phyloP scores from a whole-genome alignment of 2,329 filamentous ascomycete genomes.

The Colletotrichum chlorophyti region DNA sequence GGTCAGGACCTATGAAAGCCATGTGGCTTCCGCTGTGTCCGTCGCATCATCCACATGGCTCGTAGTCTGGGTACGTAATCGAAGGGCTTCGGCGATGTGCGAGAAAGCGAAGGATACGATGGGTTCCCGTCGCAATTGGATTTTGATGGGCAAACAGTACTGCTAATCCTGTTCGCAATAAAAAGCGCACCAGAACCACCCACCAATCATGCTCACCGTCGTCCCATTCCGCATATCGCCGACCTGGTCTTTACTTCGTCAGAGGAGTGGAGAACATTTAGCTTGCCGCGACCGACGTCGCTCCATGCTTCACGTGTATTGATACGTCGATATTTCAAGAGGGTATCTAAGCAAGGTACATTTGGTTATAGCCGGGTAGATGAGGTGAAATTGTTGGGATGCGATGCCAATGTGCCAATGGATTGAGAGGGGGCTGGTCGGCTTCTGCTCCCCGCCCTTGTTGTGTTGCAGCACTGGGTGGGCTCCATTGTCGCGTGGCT shows the following conservation, averaged over 20 bases:
- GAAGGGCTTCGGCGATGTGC: background rate
- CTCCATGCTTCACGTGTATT: background rate
- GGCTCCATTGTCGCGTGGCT: slow-evolving; percentile 8
- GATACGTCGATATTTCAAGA: slow-evolving; percentile 17
- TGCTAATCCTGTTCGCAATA: too few relatives aligned
- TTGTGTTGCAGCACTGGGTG: too few relatives aligned
- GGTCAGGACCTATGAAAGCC: background rate
- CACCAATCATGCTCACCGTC: slow-evolving; percentile 11
- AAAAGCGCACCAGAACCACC: slow-evolving; percentile 12
- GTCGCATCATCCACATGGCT: slow-evolving; percentile 4
- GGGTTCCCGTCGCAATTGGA: background rate
- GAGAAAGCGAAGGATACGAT: background rate
- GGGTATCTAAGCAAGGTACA: slow-evolving; percentile 23
- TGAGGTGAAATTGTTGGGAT: background rate
- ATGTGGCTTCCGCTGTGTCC: background rate
- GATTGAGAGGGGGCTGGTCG: background rate
- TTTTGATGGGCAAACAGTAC: too few relatives aligned
- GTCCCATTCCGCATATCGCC: background rate
- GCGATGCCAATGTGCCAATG: background rate
- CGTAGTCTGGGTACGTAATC: too few relatives aligned
- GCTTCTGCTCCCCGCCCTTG: background rate
- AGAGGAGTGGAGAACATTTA: background rate
- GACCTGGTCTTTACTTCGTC: background rate
- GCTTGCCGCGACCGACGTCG: background rate
- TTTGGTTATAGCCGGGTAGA: background rate